Base-by-base conservation (phyloP, 2,329 filamentous ascomycete species). In the Pseudocercospora ulei region DNA sequence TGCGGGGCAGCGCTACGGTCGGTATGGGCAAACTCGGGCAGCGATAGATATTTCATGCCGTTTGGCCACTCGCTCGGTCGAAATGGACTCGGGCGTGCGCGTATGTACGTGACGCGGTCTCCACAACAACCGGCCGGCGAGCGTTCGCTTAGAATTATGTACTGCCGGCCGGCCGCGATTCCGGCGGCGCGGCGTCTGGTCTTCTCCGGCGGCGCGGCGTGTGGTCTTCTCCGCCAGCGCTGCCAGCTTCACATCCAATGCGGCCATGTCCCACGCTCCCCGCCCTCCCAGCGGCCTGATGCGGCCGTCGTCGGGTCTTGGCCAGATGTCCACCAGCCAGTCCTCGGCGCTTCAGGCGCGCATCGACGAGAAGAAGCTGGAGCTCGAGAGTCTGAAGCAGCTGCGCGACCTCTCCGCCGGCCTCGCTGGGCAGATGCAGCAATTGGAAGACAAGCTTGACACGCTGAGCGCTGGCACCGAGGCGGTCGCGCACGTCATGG, bases 361-460 rank as follows among this genome's bases (percentile, higher is more conserved):
- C 48, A 85, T 92, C 57, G 77, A 82, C 48, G 83, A 90, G 65
- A 92, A 92, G 68, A 85, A 82, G 61, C 76, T 78, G 38, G 84
- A 92, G 61, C 71, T 92, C 4, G 80, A 86, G 52, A 82, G 78
- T 53, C 68, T 90, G 41, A 80, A 76, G 56, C 78, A 90, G 59
- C 65, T 92, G 35, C 75, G 82, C 50, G 80, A 86, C 53, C 69
- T 92, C 29, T 88, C 82, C 52, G 81, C 79, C 13, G 81, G 79
- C 1, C 71, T 88, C 20, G 83, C 83, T 26, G 71, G 73, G 25
- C 83, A 90, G 60, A 90, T 92, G 82, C 79, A 87, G 57, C 76
- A 77, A 44, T 62, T 92, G 37, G 81, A 87, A 54, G 74, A 81
- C 56, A 88, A 86, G 60, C 65, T 92, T 5, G 69, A 71, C 8